Conservation (phyloP, 495 filamentous ascomycete genomes). For the Margaritispora aquatica region DNA sequence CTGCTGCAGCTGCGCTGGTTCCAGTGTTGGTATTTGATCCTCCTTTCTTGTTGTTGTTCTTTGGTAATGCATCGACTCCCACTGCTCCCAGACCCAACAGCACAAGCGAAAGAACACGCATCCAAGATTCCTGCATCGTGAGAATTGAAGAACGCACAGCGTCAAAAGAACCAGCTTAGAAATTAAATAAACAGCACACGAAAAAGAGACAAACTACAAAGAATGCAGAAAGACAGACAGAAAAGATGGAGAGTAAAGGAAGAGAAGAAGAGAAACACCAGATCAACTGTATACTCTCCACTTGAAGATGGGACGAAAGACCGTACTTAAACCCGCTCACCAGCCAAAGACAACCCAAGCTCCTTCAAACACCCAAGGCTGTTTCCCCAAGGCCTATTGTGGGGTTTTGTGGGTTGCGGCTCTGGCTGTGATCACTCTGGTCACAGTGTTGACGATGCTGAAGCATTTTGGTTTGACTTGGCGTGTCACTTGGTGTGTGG, state of each 20-base stretch:
- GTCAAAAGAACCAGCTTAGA: conserved; percentile 8
- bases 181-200: too few species aligned
- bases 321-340: not conserved
- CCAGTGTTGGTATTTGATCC: not conserved
- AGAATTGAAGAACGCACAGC: conserved; percentile 11
- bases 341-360: not conserved
- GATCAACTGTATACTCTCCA: too few species aligned
- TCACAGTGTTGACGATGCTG: conserved; percentile 6
- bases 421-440: not conserved
- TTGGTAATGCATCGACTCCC: conserved; percentile 12
- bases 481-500: not conserved
- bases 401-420: conserved; percentile 4
- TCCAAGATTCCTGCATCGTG: conserved; percentile 6
- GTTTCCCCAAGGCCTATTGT: conserved; percentile 15
- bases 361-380: conserved; percentile 14
- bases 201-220: too few species aligned
- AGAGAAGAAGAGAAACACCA: not conserved
- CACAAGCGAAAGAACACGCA: conserved; percentile 10
- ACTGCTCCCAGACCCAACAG: conserved; percentile 6
- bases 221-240: not conserved
- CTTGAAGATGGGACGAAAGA: conserved; percentile 2
- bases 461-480: conserved; percentile 11
- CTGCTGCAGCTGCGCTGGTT: not conserved
- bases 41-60: not conserved
- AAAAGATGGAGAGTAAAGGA: not conserved